A percentile compares a stretch with the other conserved stretches of the same genome.
Conservation (phyloP, 805 yeast genomes). For the Starmera quercuum region DNA sequence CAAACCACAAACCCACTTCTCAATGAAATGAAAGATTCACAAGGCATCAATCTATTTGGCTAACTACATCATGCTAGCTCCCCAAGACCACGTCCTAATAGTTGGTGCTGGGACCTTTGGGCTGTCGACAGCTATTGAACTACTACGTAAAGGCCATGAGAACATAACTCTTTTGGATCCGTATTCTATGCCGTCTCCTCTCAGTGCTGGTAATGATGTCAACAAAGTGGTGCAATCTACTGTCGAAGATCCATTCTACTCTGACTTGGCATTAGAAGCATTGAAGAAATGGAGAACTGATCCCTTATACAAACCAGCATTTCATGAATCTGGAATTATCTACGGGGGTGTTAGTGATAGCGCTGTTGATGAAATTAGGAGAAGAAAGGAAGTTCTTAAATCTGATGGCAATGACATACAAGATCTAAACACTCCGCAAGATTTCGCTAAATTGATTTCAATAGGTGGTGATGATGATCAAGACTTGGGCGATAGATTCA, state of each 20-base stretch:
- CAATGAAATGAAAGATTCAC: too few species aligned
- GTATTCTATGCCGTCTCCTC: conserved; percentile 26
- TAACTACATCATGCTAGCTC: too few species aligned
- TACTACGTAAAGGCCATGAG: conserved; percentile 25
- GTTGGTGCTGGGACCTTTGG: conserved; percentile 41
- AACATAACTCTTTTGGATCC: conserved; percentile 25
- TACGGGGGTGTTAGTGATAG: conserved; percentile 16
- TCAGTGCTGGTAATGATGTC: conserved; percentile 33
- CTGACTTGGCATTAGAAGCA: conserved; percentile 25
- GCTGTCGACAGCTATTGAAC: conserved; percentile 31
- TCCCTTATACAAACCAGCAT: conserved; percentile 21
- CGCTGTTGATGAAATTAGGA: conserved; percentile 8
- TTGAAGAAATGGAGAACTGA: conserved; percentile 25
- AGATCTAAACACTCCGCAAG: conserved; percentile 5
- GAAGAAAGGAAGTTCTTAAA: conserved; percentile 4
- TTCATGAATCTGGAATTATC: conserved; percentile 27
- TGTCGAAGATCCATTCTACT: conserved; percentile 14
- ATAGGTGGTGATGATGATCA: neutral
- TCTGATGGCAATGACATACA: conserved; percentile 1
- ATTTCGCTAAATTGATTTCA: conserved; percentile 3
- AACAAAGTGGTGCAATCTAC: conserved; percentile 30
- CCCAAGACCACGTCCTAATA: conserved; percentile 14
- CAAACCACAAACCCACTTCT: too few species aligned
- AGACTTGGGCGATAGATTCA: conserved; percentile 4
- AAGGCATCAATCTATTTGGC: too few species aligned